Evolutionary conservation across 2,329 filamentous ascomycete genomes (phyloP).

Genomic region (Passalora sequoiae): DNA sequence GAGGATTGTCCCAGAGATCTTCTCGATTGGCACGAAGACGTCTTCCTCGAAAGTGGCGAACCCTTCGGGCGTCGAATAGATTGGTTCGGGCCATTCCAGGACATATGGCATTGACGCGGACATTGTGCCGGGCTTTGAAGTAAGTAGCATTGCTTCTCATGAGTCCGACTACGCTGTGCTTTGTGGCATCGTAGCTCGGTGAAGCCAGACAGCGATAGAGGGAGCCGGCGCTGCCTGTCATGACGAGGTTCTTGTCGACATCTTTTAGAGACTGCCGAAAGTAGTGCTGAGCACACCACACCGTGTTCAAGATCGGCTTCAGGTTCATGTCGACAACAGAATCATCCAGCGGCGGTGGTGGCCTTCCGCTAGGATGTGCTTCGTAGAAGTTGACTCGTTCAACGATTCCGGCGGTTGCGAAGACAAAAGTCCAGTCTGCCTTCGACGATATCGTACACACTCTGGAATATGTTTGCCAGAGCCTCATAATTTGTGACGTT

Average conservation of each 20-base stretch:
- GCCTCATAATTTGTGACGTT: constrained; percentile 37
- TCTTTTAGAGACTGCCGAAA: constrained; percentile 38
- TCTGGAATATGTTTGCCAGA: constrained; percentile 36
- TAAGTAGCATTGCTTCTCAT: constrained; percentile 42
- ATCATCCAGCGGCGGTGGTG: constrained; percentile 30
- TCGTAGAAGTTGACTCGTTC: constrained; percentile 35
- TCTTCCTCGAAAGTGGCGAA: constrained; percentile 34
- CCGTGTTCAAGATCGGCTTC: constrained; percentile 38
- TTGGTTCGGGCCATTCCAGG: constrained; percentile 36
- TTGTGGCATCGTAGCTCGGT: constrained; percentile 51
- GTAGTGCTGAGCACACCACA: constrained; percentile 39
- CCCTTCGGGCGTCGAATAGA: constrained; percentile 30
- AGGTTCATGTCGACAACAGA: constrained; percentile 41
- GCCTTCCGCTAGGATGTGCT: constrained; percentile 20
- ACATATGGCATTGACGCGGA: constrained; percentile 51
- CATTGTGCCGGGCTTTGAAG: constrained; percentile 34
- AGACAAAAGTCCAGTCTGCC: constrained; percentile 43
- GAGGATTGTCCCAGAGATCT: constrained; percentile 28
- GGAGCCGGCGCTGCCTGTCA: constrained; percentile 36
- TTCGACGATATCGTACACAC: constrained; percentile 30
- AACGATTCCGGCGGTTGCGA: constrained; percentile 52
- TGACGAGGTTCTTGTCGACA: constrained; percentile 44
- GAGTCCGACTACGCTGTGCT: constrained; percentile 52
- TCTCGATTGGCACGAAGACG: constrained; percentile 34
- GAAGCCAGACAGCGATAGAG: constrained; percentile 44